Evolutionary conservation across 345 rosid genomes (phyloP), one percentile per base, ranked within the genome.

Genomic region (Erodium maritimum): DNA sequence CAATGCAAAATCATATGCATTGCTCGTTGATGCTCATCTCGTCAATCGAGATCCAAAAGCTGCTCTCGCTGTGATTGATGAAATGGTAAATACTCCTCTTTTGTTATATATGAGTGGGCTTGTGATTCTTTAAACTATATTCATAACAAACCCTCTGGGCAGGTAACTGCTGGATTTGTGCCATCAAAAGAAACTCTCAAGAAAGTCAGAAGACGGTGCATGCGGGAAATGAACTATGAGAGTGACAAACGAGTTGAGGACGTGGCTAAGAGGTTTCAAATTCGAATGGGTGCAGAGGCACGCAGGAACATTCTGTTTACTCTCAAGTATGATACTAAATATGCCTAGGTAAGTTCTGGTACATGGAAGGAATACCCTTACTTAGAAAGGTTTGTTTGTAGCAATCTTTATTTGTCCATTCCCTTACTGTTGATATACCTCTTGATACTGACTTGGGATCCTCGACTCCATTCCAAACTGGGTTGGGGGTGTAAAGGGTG

Each of bases 21-120:
- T 93, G 72, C 91, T 93, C 67, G 85, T 79, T 71, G 96, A 89
- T 72, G 86, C 95, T 62, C 96, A 89, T 82, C 86, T 89, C 69
- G 77, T 80, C 68, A 89, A 83, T 68, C 76, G 88, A 66, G 97
- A 93, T 72, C 84, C 74, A 65, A 89, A 81, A 61, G 71, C 94
- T 68, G 95, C 99, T 63, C 79, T 89, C 59, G 53, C 81, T 45
- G 79, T 66, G 22, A 73, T 83, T 62, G 83, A 85, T 25, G 69
- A 80, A 54, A 93, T 93, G 99, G 99, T 93, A 78, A 74, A 17
- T 56, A 5, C 60, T 48, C 34, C 56, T 63, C 48, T 59, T 24
- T n/a, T 61, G 59, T 18, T 17, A 22, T 25, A 21, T 34, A 20
- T 19, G 17, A 20, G 63, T 58, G 56, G 17, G 13, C 19, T 61